Conservation (phyloP, 108 stramenopile species). For the Tribonema minus region DNA sequence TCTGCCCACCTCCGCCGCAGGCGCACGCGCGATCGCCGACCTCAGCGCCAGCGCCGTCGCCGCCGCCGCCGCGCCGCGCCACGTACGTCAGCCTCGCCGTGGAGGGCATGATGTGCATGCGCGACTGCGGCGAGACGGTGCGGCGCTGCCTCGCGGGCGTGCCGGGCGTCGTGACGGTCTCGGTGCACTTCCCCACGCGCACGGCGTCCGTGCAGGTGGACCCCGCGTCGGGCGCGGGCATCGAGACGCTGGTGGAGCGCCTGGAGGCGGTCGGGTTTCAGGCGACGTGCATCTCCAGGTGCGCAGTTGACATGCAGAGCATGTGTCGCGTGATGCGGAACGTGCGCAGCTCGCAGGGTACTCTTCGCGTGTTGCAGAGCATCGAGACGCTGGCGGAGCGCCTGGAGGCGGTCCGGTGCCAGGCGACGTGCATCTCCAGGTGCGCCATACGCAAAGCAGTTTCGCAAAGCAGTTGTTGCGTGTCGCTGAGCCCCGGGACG, state of each 20-base stretch:
- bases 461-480: not conserved
- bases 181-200: slow-evolving; percentile 26
- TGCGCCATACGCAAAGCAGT: not conserved
- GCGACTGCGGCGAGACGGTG: slow-evolving; percentile 26
- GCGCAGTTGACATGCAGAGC: not conserved
- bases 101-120: slow-evolving; percentile 25
- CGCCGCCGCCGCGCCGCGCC: not conserved
- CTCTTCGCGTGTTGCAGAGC: not conserved
- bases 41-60: not conserved
- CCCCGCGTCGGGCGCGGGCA: not conserved
- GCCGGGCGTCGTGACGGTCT: slow-evolving; percentile 11
- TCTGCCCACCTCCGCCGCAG: not conserved
- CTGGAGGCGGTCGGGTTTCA: not conserved
- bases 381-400: not conserved
- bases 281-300: not conserved
- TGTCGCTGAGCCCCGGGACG: not conserved
- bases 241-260: not conserved
- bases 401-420: not conserved
- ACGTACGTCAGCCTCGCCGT: slow-evolving; percentile 25
- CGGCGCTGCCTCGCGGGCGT: not conserved
- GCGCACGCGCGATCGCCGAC: not conserved
- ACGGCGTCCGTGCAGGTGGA: slow-evolving; percentile 21
- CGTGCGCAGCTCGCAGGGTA: no score
- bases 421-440: not conserved
- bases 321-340: no score